These are phyloP conservation scores for Graphilbum fragrans DNA, from an alignment of 2,329 filamentous ascomycete species.

Conservation along the genomic window DNA sequence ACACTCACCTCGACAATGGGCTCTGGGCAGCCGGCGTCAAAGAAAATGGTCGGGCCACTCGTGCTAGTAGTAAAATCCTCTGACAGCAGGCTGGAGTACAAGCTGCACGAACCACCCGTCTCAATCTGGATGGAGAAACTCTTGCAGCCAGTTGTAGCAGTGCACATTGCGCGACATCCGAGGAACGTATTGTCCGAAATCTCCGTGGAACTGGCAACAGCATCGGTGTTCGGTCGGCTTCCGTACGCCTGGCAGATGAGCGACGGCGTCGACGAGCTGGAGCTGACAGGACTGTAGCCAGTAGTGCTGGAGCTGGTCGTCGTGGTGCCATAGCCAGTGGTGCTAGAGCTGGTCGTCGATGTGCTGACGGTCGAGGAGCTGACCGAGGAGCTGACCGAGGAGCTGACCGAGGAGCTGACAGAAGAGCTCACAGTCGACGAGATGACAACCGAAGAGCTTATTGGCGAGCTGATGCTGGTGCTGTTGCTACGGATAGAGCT, in stretches of 20 bases:
- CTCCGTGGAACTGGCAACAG: neutral
- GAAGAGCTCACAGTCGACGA: no score
- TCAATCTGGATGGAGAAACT: constrained; percentile 3
- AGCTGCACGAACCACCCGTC: constrained; percentile 1
- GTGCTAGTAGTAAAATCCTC: neutral
- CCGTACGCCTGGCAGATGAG: constrained; percentile 3
- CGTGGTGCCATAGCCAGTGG: no score
- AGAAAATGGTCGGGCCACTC: constrained; percentile 1
- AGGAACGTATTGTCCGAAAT: constrained; percentile 3
- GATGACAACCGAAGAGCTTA: no score
- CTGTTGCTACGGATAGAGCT: neutral
- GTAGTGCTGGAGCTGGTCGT: neutral
- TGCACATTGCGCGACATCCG: constrained; percentile 1
- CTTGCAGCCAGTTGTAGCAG: neutral
- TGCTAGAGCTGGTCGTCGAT: no score
- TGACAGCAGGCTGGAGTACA: constrained; percentile 1
- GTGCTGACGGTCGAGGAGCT: no score
- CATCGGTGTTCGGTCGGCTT: neutral
- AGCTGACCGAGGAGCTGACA: no score
- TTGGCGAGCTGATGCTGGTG: neutral
- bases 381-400: no score
- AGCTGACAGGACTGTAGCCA: neutral
- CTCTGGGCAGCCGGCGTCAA: constrained; percentile 2
- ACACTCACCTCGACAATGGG: constrained; percentile 1
- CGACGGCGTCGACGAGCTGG: neutral